phyloP scores from a whole-genome alignment of 805 yeast species.

The Candida parachauliodes region DNA sequence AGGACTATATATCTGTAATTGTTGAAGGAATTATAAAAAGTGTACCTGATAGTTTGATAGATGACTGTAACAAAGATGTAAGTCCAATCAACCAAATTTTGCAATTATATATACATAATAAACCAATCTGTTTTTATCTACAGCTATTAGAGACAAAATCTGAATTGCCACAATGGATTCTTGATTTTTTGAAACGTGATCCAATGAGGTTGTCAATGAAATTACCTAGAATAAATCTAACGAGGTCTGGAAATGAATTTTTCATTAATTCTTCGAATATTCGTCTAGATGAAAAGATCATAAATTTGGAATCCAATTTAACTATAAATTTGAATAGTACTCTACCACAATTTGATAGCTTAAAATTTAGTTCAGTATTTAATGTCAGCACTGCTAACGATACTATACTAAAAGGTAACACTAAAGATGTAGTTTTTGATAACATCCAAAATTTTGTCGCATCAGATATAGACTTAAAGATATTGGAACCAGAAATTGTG shows the following conservation, averaged over 20 bases:
- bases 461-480: constrained; percentile 9
- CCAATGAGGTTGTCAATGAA: constrained; percentile 12
- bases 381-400: not conserved
- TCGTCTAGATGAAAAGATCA: constrained; percentile 1
- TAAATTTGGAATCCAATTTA: constrained; percentile 3
- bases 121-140: constrained; percentile 15
- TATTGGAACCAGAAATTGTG: constrained; percentile 10
- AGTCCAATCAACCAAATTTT: constrained; percentile 18
- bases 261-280: constrained; percentile 2
- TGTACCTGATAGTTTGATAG: constrained; percentile 17
- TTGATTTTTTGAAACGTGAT: constrained; percentile 14
- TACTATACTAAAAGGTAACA: not conserved
- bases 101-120: constrained; percentile 16
- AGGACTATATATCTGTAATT: constrained; percentile 13
- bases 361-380: constrained; percentile 4
- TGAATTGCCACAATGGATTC: constrained; percentile 24
- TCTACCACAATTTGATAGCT: not conserved
- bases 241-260: not conserved
- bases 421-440: not conserved
- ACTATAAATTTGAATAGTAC: not conserved
- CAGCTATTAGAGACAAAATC: constrained; percentile 13
- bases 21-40: constrained; percentile 19
- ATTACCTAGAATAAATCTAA: constrained; percentile 12
- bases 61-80: constrained; percentile 17
- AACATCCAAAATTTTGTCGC: not conserved